These are phyloP conservation scores for Mollisiaceae sp. DNA, from an alignment of 2,329 filamentous ascomycete genomes.

Conservation along the genomic window DNA sequence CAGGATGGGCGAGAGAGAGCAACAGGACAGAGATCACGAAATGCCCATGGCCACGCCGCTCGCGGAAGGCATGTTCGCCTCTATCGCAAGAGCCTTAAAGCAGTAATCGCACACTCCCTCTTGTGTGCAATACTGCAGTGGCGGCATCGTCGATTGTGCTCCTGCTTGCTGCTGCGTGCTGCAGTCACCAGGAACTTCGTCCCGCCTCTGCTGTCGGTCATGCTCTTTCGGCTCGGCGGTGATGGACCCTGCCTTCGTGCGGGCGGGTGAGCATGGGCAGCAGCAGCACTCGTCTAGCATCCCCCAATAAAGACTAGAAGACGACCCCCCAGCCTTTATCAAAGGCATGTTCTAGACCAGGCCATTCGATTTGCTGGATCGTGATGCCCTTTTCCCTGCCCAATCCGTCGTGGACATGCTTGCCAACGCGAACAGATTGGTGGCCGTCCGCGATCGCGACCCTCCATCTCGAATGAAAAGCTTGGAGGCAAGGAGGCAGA, in stretches of 20 bases:
- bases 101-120: background rate
- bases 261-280: background rate
- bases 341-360: conserved; percentile 9
- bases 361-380: conserved; percentile 2
- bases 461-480: background rate
- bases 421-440: background rate
- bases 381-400: background rate
- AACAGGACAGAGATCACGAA: background rate
- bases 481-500: conserved; percentile 1
- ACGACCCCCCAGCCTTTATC: background rate
- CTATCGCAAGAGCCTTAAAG: background rate
- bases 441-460: background rate
- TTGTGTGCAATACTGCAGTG: background rate
- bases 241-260: background rate
- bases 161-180: background rate
- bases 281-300: background rate
- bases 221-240: background rate
- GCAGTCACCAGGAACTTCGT: background rate
- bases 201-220: conserved; percentile 1
- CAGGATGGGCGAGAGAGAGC: background rate
- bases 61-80: conserved; percentile 3
- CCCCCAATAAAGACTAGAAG: background rate
- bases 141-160: background rate
- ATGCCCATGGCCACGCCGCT: background rate
- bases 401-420: background rate